Percentiles rank a stretch among this genome's conserved stretches.
phyloP scores from a whole-genome alignment of 2,329 filamentous ascomycete species.

The Botrytis porri region DNA sequence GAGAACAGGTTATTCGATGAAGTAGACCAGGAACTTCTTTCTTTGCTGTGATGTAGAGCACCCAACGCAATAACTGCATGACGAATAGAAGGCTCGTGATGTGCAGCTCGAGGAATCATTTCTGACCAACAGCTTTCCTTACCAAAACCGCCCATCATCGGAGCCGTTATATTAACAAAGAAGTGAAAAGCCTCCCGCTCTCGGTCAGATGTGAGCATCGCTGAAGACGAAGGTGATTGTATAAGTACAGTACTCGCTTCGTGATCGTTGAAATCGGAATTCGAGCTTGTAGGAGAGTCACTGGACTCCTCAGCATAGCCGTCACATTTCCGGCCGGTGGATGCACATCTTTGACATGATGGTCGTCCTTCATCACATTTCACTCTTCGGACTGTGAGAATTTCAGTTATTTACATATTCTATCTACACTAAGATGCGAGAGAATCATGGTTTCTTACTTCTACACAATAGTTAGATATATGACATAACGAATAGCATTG shows the following conservation, averaged over 20 bases:
- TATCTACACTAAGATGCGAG: background rate
- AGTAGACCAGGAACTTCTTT: background rate
- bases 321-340: constrained; percentile 6
- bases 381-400: background rate
- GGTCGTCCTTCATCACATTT: constrained; percentile 15
- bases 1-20: background rate
- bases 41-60: background rate
- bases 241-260: background rate
- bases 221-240: background rate
- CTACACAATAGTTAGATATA: background rate
- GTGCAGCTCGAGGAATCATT: constrained; percentile 2
- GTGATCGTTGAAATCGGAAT: background rate
- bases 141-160: constrained; percentile 7
- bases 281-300: background rate
- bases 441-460: background rate
- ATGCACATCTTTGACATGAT: background rate
- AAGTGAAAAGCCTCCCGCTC: constrained; percentile 12
- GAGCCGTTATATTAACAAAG: constrained; percentile 7
- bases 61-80: constrained; percentile 6
- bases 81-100: background rate
- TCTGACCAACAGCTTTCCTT: background rate
- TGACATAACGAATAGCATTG: background rate
- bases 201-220: background rate
- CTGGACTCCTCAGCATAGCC: background rate
- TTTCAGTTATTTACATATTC: background rate